phyloP scores from a whole-genome alignment of 179 eudicot species.

The Beta macrorhiza region DNA sequence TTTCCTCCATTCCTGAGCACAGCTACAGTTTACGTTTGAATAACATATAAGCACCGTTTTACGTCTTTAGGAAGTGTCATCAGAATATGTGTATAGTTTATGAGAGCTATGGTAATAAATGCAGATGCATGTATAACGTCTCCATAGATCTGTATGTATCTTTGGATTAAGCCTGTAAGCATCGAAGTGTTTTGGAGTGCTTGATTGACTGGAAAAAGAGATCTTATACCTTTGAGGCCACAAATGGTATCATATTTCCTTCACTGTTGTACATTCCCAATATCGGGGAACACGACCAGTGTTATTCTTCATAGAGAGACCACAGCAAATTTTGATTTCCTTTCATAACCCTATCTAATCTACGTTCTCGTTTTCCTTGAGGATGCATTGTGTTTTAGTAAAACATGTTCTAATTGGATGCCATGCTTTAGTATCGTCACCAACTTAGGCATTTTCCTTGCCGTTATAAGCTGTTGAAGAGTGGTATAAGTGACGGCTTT shows the following conservation, averaged over 20 bases:
- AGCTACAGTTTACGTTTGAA: not conserved
- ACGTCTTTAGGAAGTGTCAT: not conserved
- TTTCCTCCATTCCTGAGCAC: not conserved
- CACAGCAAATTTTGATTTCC: no score
- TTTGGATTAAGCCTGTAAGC: not conserved
- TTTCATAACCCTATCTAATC: no score
- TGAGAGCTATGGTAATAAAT: not conserved
- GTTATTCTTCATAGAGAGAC: no score
- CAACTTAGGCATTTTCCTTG: not conserved
- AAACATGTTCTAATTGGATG: not conserved
- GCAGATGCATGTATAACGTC: not conserved
- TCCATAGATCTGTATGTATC: not conserved
- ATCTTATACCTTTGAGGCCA: not conserved
- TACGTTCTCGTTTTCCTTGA: not conserved
- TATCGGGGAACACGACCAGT: no score
- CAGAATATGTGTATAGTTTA: not conserved
- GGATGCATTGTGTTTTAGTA: not conserved
- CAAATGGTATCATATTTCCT: not conserved
- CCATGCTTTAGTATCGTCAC: not conserved
- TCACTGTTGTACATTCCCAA: not conserved
- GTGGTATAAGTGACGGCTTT: no score
- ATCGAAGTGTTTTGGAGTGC: not conserved
- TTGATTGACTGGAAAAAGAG: not conserved
- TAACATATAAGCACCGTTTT: not conserved
- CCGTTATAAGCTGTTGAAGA: no score